Percentiles rank a stretch among this genome's conserved stretches.
These are phyloP conservation scores for Aspergillus steynii DNA, from an alignment of 495 filamentous ascomycete species.

Conservation along the genomic window DNA sequence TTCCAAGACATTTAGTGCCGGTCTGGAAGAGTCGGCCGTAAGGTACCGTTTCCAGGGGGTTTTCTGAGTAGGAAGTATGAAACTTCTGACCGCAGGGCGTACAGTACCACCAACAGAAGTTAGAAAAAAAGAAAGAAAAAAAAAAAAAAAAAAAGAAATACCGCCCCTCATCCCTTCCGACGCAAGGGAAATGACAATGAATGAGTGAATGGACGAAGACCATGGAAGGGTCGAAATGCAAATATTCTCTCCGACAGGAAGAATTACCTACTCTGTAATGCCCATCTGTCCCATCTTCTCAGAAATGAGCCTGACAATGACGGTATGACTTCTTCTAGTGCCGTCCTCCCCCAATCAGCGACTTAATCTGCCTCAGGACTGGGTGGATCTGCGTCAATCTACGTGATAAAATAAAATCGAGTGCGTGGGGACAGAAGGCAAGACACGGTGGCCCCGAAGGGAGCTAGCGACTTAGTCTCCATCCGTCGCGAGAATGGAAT, in stretches of 20 bases:
- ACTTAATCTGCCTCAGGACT: neutral
- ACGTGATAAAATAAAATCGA: neutral
- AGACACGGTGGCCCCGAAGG: neutral
- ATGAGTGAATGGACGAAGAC: neutral
- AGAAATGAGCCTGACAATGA: neutral
- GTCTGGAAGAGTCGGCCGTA: neutral
- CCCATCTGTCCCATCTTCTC: too few relatives aligned
- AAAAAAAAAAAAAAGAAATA: too few relatives aligned
- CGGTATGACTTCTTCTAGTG: neutral
- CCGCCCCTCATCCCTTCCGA: neutral
- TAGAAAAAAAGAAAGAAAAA: too few relatives aligned
- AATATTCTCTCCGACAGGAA: too few relatives aligned
- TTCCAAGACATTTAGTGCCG: neutral
- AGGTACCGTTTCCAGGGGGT: neutral
- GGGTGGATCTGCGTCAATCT: neutral
- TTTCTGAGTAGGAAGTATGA: neutral
- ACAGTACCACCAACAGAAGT: too few relatives aligned
- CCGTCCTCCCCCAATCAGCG: neutral
- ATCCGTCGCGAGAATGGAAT: neutral
- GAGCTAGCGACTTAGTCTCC: neutral
- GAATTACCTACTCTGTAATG: too few relatives aligned
- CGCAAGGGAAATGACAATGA: neutral
- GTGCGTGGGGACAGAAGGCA: neutral
- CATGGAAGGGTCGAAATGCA: too few relatives aligned
- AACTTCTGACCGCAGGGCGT: neutral